phyloP scores from a whole-genome alignment of 208 protist genomes.

The Crithidia bombi region DNA sequence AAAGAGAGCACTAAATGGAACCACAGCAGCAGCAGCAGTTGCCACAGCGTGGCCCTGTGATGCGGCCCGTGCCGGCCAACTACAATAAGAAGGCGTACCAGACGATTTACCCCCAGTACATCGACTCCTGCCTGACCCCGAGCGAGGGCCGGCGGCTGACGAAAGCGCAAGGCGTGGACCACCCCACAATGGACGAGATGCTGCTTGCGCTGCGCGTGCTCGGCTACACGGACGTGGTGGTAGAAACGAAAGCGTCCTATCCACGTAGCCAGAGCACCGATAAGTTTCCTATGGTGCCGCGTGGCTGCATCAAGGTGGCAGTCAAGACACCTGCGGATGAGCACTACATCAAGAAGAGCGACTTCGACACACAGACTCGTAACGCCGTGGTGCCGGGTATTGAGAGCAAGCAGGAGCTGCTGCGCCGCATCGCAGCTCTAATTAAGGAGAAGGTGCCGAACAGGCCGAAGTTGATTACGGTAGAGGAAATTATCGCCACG shows the following conservation, averaged over 20 bases:
- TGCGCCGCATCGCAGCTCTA: conserved; percentile 65
- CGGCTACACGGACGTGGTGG: conserved; percentile 65
- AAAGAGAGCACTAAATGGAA: too few species aligned
- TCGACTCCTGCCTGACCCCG: conserved; percentile 76
- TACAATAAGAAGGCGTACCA: conserved; percentile 81
- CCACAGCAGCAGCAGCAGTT: conserved; percentile 5
- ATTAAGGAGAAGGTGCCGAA: conserved; percentile 63
- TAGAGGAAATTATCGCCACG: conserved; percentile 46
- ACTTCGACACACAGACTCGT: conserved; percentile 86
- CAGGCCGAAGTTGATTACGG: conserved; percentile 42
- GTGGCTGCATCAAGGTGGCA: conserved; percentile 73
- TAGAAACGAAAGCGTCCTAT: conserved; percentile 54
- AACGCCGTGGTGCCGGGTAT: conserved; percentile 60
- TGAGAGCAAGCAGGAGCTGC: conserved; percentile 73
- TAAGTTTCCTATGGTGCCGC: conserved; percentile 71
- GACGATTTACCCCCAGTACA: conserved; percentile 87
- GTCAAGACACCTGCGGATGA: conserved; percentile 74
- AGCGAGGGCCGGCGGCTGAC: conserved; percentile 80
- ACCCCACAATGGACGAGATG: conserved; percentile 79
- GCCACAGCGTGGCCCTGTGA: conserved; percentile 14
- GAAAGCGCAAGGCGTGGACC: conserved; percentile 62
- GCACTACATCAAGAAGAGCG: conserved; percentile 90
- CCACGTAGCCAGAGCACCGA: conserved; percentile 65
- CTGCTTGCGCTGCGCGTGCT: conserved; percentile 49
- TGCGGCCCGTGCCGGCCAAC: conserved; percentile 22